Conservation (phyloP, 2,329 filamentous ascomycete genomes). For the Akanthomyces lecanii region DNA sequence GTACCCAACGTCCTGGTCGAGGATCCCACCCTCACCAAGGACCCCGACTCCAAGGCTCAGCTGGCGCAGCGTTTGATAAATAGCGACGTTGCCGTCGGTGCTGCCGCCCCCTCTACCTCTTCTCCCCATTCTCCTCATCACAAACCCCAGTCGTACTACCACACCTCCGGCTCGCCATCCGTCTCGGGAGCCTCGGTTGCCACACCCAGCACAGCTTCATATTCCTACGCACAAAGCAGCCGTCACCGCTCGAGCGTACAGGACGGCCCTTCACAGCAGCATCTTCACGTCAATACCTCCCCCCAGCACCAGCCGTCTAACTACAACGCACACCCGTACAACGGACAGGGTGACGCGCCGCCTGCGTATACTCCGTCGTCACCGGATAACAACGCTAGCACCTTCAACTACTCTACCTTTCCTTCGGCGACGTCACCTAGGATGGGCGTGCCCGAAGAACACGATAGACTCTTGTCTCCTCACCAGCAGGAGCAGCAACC, state of each 20-base stretch:
- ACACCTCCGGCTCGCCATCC: constrained; percentile 3
- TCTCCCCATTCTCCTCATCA: constrained; percentile 19
- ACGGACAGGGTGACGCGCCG: constrained; percentile 38
- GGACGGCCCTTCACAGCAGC: constrained; percentile 15
- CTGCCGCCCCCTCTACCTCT: constrained; percentile 7
- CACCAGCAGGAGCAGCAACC: constrained; percentile 49
- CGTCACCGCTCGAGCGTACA: constrained; percentile 20
- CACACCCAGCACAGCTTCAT: constrained; percentile 15
- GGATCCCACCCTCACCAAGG: constrained; percentile 42
- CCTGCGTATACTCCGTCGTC: constrained; percentile 42
- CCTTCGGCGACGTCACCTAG: constrained; percentile 22
- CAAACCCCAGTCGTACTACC: constrained; percentile 5
- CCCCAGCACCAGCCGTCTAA: constrained; percentile 1
- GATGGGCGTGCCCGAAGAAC: constrained; percentile 43
- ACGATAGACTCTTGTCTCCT: constrained; percentile 38
- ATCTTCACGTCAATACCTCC: constrained; percentile 11
- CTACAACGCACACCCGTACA: constrained; percentile 16
- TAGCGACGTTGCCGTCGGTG: constrained; percentile 20
- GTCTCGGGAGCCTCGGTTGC: constrained; percentile 14
- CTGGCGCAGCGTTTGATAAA: constrained; percentile 39
- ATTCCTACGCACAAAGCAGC: constrained; percentile 1
- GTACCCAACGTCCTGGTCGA: constrained; percentile 47
- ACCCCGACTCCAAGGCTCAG: constrained; percentile 36
- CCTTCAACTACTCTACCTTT: constrained; percentile 48
- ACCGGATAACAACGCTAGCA: constrained; percentile 29